Evolutionary conservation across 768 basidiomycete species (phyloP).

Genomic region (Tulasnella sp.): DNA sequence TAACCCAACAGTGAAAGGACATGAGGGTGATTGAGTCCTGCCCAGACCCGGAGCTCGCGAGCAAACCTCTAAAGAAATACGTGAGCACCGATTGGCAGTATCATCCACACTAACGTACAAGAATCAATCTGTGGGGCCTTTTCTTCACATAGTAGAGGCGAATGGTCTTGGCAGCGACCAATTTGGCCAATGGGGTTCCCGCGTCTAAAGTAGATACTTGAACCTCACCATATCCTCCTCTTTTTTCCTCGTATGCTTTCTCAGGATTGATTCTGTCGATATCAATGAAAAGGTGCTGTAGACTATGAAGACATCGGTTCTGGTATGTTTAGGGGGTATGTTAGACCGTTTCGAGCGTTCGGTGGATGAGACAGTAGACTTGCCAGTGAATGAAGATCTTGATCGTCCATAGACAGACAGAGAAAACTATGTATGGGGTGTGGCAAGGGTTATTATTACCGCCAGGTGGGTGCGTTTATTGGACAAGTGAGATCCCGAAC

Average conservation of each 20-base stretch:
- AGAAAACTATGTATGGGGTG: too few relatives aligned
- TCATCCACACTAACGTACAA: background rate
- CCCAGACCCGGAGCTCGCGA: constrained; percentile 14
- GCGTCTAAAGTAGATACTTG: background rate
- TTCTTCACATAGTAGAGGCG: background rate
- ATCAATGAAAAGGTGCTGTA: background rate
- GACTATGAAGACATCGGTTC: background rate
- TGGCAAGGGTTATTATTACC: too few relatives aligned
- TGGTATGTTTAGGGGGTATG: background rate
- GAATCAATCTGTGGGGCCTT: background rate
- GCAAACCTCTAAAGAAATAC: background rate
- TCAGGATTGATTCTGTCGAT: background rate
- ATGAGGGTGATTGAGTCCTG: background rate
- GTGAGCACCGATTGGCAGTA: background rate
- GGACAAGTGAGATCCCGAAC: too few relatives aligned
- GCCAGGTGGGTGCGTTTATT: too few relatives aligned
- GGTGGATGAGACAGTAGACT: background rate
- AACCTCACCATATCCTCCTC: background rate
- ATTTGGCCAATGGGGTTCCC: background rate
- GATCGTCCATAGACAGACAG: background rate
- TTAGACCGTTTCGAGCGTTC: background rate
- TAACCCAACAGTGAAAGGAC: constrained; percentile 19
- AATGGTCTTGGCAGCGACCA: background rate
- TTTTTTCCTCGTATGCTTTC: background rate
- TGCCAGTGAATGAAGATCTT: background rate